Evolutionary conservation across 2,329 filamentous ascomycete genomes (phyloP), one percentile per base, ranked within the genome.

Genomic region (Alternaria triticina): DNA sequence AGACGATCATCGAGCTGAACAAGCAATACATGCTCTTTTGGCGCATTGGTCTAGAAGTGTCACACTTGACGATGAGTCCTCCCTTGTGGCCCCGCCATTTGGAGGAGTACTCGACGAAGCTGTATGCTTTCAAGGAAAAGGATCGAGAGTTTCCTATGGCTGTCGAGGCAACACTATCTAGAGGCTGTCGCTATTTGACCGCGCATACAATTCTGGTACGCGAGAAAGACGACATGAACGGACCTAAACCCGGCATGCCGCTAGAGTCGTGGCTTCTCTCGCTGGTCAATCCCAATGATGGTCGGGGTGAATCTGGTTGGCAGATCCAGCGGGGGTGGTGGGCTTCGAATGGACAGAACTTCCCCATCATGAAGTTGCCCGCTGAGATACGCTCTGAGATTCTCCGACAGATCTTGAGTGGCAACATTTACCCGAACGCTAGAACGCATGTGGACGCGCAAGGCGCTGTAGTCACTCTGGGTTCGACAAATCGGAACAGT

Each of bases 221-320:
- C 1, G 3, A 49, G 22, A 49, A 49, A 23, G 13, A 17, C 7
- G n/a, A 49, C 17, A 20, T 22, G 22, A 49, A 23, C 12, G 46
- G 46, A 28, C 20, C 23, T 7, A 27, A 49, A 49, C 25, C 2
- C 1, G 13, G 46, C 5, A 27, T 28, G 13, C 46, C 23, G 23
- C 46, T 49, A 3, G 20, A 49, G 15, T 11, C 12, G 3, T 49
- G 46, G 46, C 23, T 49, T 28, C 22, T 49, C 0, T 36, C 7
- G 0, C 33, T 36, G 33, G 15, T 36, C 33, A 36, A n/a, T 36
- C 1, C 4, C 5, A 0, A 4, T 0, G 1, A 36, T 36, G 0
- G 15, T 0, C 15, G 9, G 33, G 33, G 33, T 36, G 33, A 36
- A 36, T 4, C 13, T 36, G 33, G 33, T 1, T 36, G 33, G 33